A percentile compares a stretch with the other conserved stretches of the same genome.
Conservation (phyloP, 768 basidiomycete species). For the Collybia mongolica region DNA sequence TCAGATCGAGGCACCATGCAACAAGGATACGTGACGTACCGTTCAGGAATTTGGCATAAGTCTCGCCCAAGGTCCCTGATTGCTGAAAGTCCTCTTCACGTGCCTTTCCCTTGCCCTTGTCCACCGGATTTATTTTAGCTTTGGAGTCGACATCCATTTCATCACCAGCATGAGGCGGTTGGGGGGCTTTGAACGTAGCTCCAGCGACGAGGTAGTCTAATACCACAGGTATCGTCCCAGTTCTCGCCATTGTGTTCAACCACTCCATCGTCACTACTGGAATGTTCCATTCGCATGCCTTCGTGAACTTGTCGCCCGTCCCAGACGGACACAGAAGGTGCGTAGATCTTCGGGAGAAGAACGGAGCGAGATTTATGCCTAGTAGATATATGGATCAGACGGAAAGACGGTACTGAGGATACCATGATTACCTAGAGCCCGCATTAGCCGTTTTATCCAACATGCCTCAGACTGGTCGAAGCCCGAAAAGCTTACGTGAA, state of each 20-base stretch:
- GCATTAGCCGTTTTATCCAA: conserved; percentile 63
- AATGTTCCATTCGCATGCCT: conserved; percentile 76
- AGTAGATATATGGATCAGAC: not conserved
- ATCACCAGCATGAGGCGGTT: not conserved
- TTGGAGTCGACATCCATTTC: conserved; percentile 13
- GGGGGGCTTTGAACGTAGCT: not conserved
- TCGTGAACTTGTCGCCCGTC: conserved; percentile 72
- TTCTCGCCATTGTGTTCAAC: conserved; percentile 58
- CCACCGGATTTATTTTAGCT: conserved; percentile 17
- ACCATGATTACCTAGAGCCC: conserved; percentile 56
- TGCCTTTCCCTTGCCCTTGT: conserved; percentile 29
- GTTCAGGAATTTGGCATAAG: no score
- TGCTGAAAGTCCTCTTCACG: conserved; percentile 19
- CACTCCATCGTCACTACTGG: conserved; percentile 72
- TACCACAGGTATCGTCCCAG: conserved; percentile 44
- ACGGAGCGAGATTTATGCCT: conserved; percentile 56
- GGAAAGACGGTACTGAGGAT: not conserved
- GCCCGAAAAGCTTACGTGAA: conserved; percentile 73
- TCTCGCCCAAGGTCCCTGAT: no score
- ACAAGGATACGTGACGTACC: no score
- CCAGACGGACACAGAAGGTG: conserved; percentile 79
- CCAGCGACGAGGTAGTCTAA: conserved; percentile 30
- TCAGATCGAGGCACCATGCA: no score
- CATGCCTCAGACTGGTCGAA: conserved; percentile 67
- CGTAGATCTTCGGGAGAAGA: conserved; percentile 69